Evolutionary conservation across 495 filamentous ascomycete genomes (phyloP).

Genomic region (Trichocladium antarcticum): DNA sequence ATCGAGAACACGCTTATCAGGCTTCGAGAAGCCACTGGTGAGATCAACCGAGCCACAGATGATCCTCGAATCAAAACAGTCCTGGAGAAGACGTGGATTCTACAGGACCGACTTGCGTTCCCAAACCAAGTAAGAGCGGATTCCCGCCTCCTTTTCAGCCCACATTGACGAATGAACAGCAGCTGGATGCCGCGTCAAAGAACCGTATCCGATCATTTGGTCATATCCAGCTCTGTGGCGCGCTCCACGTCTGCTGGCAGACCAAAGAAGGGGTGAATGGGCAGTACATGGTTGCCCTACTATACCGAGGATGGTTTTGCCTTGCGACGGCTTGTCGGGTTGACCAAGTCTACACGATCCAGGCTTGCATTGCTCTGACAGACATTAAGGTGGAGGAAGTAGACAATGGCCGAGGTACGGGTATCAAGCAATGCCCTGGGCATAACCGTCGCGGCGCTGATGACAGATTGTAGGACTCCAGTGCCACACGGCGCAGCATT

Average conservation of each 20-base stretch:
- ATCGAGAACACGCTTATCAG: conserved; percentile 62
- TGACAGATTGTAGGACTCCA: conserved; percentile 50
- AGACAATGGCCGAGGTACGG: conserved; percentile 72
- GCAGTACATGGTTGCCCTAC: conserved; percentile 75
- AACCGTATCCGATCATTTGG: conserved; percentile 64
- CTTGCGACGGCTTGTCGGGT: conserved; percentile 56
- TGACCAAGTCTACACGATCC: conserved; percentile 54
- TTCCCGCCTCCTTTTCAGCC: background rate
- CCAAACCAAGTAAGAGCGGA: conserved; percentile 47
- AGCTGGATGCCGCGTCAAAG: conserved; percentile 36
- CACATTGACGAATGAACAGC: conserved; percentile 22
- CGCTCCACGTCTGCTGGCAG: conserved; percentile 76
- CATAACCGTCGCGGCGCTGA: conserved; percentile 8
- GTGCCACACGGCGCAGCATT: conserved; percentile 74
- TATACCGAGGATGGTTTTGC: conserved; percentile 73
- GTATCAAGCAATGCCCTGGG: background rate
- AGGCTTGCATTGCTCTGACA: conserved; percentile 60
- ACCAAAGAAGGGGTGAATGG: conserved; percentile 53
- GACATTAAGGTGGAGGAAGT: conserved; percentile 64
- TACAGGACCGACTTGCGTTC: conserved; percentile 68
- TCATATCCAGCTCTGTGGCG: conserved; percentile 74
- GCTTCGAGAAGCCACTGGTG: conserved; percentile 57
- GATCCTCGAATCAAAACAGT: conserved; percentile 44
- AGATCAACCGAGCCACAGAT: conserved; percentile 70
- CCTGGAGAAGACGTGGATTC: conserved; percentile 62